Percentiles rank a stretch among this genome's conserved stretches.
phyloP scores from a whole-genome alignment of 2,329 filamentous ascomycete species.

The Colletotrichum echinochloae region DNA sequence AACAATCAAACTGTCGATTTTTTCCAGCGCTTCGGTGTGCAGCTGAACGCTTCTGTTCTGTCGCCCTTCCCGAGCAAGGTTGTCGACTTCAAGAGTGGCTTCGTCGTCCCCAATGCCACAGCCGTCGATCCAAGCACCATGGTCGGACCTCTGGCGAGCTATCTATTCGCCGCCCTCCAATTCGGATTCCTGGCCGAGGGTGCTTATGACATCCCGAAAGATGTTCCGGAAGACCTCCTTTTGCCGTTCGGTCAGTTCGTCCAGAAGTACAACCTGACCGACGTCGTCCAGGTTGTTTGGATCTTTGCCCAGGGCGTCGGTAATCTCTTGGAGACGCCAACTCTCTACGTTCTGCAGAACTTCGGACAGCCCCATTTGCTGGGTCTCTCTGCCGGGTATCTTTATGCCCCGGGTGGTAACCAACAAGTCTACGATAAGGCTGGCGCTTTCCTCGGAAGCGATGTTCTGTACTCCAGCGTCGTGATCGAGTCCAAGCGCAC shows the following conservation, averaged over 20 bases:
- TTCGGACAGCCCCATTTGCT: constrained; percentile 45
- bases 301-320: constrained; percentile 54
- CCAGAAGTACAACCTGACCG: constrained; percentile 33
- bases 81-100: constrained; percentile 40
- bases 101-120: constrained; percentile 35
- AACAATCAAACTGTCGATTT: constrained; percentile 55
- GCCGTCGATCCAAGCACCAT: constrained; percentile 28
- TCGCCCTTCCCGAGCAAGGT: constrained; percentile 37
- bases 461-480: constrained; percentile 47
- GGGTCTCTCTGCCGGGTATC: constrained; percentile 53
- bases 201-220: constrained; percentile 52
- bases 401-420: constrained; percentile 41
- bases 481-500: constrained; percentile 43
- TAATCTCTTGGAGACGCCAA: constrained; percentile 53
- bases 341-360: constrained; percentile 55
- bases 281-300: constrained; percentile 45
- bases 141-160: constrained; percentile 21
- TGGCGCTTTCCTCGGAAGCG: constrained; percentile 44
- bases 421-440: constrained; percentile 48
- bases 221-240: constrained; percentile 48
- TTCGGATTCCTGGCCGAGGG: constrained; percentile 40
- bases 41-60: constrained; percentile 20
- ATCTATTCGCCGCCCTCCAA: constrained; percentile 31
- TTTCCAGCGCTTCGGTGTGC: constrained; percentile 58
- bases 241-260: constrained; percentile 40